Conservation (phyloP, 2,329 filamentous ascomycete genomes). For the Apiospora marii region DNA sequence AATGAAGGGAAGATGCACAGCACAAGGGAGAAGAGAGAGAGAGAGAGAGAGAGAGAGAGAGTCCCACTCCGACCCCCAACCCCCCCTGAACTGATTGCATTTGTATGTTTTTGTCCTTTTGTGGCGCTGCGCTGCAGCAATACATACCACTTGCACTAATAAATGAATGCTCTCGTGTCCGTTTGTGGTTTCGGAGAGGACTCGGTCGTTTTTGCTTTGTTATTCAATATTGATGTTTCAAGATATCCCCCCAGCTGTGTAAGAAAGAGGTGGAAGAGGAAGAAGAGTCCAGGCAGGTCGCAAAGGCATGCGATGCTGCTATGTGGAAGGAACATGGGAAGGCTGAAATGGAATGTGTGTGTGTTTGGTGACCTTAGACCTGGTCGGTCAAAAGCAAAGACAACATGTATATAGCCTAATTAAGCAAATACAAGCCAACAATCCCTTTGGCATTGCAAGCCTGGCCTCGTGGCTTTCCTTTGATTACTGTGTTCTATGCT, state of each 20-base stretch:
- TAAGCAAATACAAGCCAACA: slow-evolving; percentile 2
- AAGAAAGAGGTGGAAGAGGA: background rate
- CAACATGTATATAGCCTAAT: slow-evolving; percentile 16
- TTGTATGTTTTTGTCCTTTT: slow-evolving; percentile 6
- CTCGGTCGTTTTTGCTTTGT: background rate
- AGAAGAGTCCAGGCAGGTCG: background rate
- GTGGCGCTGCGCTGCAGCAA: slow-evolving; percentile 7
- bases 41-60: background rate
- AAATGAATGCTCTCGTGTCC: slow-evolving; percentile 12
- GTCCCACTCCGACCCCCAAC: background rate
- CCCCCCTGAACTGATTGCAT: slow-evolving; percentile 11
- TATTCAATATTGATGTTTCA: background rate
- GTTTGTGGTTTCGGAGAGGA: background rate
- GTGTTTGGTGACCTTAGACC: background rate
- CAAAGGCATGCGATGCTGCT: background rate
- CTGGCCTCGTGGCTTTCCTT: background rate
- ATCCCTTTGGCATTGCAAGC: background rate
- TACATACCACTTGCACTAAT: slow-evolving; percentile 22
- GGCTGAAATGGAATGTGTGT: background rate
- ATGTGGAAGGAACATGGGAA: background rate
- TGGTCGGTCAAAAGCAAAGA: slow-evolving; percentile 7
- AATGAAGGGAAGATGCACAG: background rate
- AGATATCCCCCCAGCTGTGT: slow-evolving; percentile 11
- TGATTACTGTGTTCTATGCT: background rate
- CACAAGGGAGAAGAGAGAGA: background rate